Percentiles rank a stretch among this genome's conserved stretches.
Evolutionary conservation across 306 rosid genomes (phyloP).

Genomic region (Castanopsis chinensis): DNA sequence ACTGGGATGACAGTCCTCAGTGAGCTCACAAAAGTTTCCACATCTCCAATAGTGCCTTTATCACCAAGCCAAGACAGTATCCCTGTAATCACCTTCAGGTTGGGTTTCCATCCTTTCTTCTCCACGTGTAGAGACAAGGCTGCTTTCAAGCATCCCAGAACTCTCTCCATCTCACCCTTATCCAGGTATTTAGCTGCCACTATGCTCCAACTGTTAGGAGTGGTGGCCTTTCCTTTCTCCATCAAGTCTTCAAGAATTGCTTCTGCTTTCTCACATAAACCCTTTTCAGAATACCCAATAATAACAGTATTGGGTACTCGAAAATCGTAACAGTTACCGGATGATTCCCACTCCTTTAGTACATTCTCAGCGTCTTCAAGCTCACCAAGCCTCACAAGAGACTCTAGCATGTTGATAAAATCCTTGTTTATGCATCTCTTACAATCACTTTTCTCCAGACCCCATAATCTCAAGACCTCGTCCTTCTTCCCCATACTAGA

Average conservation of each 20-base stretch:
- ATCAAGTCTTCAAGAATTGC: constrained; percentile 53
- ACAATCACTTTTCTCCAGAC: constrained; percentile 54
- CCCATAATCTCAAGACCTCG: constrained; percentile 75
- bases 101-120: constrained; percentile 60
- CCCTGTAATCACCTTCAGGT: constrained; percentile 22
- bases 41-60: constrained; percentile 51
- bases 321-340: constrained; percentile 71
- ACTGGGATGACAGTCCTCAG: constrained; percentile 38
- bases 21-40: constrained; percentile 49
- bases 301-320: constrained; percentile 54
- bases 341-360: constrained; percentile 70
- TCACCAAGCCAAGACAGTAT: constrained; percentile 66
- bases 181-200: constrained; percentile 55
- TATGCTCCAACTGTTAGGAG: constrained; percentile 52
- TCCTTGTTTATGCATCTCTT: constrained; percentile 76
- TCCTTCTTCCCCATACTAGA: constrained; percentile 51
- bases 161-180: constrained; percentile 57
- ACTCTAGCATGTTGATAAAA: constrained; percentile 50
- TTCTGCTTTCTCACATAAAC: constrained; percentile 61
- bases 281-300: constrained; percentile 46
- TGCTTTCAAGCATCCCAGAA: constrained; percentile 49
- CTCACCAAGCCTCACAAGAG: constrained; percentile 67
- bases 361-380: constrained; percentile 68
- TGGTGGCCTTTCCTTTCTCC: constrained; percentile 53
- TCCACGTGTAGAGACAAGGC: constrained; percentile 39